Conservation (phyloP, 495 filamentous ascomycete species). For the Evernia prunastri region DNA sequence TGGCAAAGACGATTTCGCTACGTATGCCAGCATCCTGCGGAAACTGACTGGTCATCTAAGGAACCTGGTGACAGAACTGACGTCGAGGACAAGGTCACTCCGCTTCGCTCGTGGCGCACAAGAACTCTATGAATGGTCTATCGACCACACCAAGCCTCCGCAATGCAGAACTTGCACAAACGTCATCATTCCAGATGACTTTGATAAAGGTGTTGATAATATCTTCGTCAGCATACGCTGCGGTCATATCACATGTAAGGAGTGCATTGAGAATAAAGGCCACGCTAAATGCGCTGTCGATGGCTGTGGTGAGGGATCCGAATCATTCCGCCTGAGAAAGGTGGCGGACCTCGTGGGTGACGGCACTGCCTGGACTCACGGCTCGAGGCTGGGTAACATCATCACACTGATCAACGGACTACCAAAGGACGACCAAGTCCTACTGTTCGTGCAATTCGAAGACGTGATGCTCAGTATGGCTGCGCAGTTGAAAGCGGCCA, state of each 20-base stretch:
- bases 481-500: constrained; percentile 28
- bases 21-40: not conserved
- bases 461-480: constrained; percentile 37
- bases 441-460: constrained; percentile 49
- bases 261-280: constrained; percentile 28
- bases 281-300: not conserved
- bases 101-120: not conserved
- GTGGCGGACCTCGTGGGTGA: not conserved
- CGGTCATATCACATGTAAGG: constrained; percentile 45
- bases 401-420: constrained; percentile 39
- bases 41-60: not conserved
- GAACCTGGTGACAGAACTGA: not conserved
- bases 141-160: not conserved
- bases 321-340: not conserved
- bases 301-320: not conserved
- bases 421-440: constrained; percentile 40
- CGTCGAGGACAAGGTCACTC: not conserved
- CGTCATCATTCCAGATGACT: too few relatives aligned
- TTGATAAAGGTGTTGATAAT: too few relatives aligned
- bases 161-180: not conserved
- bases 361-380: constrained; percentile 17
- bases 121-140: not conserved
- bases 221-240: constrained; percentile 42
- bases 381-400: constrained; percentile 44
- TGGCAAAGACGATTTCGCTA: not conserved